Evolutionary conservation across 2,329 filamentous ascomycete genomes (phyloP).

Genomic region (Trichoderma sp.): DNA sequence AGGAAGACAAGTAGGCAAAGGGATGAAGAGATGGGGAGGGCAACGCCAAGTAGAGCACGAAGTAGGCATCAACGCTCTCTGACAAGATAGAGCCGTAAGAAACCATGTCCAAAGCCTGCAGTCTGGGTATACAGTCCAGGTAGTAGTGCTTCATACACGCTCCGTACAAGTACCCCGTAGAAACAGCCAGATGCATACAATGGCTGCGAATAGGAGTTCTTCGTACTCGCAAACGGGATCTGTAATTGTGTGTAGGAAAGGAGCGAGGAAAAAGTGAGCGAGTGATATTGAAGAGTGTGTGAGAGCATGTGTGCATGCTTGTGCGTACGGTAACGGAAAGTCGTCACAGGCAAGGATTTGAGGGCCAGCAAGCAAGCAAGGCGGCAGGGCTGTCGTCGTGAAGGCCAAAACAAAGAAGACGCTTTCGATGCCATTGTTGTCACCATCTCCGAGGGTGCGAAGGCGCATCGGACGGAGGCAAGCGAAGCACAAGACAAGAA

Average conservation of each 20-base stretch:
- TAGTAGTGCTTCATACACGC: neutral
- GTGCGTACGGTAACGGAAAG: constrained; percentile 28
- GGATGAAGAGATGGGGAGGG: neutral
- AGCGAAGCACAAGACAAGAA: constrained; percentile 8
- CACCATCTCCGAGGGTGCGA: constrained; percentile 6
- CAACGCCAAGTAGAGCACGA: neutral
- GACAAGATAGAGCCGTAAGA: neutral
- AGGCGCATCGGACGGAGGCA: neutral
- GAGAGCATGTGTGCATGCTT: constrained; percentile 8
- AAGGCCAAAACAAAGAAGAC: neutral
- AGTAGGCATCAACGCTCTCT: too few relatives aligned
- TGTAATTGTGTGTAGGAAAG: neutral
- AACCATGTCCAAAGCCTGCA: neutral
- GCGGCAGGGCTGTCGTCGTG: constrained; percentile 11
- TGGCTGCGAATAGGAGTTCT: neutral
- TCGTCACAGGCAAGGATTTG: constrained; percentile 9
- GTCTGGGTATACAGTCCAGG: neutral
- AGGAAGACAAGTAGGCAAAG: neutral
- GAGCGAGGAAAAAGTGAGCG: neutral
- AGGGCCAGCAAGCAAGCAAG: constrained; percentile 13
- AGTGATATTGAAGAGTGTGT: neutral
- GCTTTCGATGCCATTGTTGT: constrained; percentile 1
- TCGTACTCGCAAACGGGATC: neutral
- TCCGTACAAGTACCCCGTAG: neutral
- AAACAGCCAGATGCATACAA: neutral